These are phyloP conservation scores for Diaporthe ilicicola DNA, from an alignment of 2,329 filamentous ascomycete genomes.

Conservation along the genomic window DNA sequence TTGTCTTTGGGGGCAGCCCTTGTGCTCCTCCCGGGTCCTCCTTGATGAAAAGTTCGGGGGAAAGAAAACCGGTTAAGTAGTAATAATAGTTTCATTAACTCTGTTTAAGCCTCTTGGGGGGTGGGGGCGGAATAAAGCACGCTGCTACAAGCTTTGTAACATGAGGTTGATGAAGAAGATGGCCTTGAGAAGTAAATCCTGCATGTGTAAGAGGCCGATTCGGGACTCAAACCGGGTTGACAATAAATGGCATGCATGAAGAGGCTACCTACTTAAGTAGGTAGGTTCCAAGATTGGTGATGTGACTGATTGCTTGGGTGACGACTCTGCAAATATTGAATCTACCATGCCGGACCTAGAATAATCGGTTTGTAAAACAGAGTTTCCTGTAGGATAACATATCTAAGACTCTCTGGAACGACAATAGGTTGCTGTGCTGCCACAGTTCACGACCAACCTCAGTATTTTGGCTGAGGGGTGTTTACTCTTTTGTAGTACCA, in stretches of 20 bases:
- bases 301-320: background rate
- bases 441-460: too few species aligned
- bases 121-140: too few species aligned
- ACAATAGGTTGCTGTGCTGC: background rate
- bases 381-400: background rate
- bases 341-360: background rate
- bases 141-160: too few species aligned
- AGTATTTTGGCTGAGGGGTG: constrained; percentile 36
- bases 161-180: background rate
- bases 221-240: background rate
- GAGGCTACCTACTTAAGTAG: background rate
- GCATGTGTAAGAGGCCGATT: background rate
- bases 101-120: too few species aligned
- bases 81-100: too few species aligned
- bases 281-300: background rate
- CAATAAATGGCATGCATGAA: too few species aligned
- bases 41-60: too few species aligned
- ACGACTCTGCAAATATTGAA: background rate
- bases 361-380: background rate
- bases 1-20: too few species aligned
- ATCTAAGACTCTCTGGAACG: background rate
- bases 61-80: too few species aligned
- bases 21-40: too few species aligned
- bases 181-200: too few species aligned
- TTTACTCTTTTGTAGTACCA: constrained; percentile 40